phyloP scores from a whole-genome alignment of 2,329 filamentous ascomycete genomes.

The Beauveria asiatica region DNA sequence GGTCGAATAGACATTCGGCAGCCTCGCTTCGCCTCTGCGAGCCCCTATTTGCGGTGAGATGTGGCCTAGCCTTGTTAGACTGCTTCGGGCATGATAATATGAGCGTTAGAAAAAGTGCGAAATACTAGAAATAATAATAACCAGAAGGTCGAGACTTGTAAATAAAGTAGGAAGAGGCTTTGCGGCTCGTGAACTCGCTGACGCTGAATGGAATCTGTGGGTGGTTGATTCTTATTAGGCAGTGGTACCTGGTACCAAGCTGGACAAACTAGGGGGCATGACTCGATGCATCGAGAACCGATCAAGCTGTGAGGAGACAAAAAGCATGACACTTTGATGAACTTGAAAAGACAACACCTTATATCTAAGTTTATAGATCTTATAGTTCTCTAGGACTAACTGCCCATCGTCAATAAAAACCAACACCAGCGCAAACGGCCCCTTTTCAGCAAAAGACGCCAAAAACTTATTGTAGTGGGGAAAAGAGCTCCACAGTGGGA shows the following conservation, averaged over 20 bases:
- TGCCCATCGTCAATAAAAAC: no score
- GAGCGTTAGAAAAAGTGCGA: not conserved
- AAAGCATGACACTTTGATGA: no score
- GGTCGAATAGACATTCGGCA: not conserved
- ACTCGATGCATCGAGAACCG: no score
- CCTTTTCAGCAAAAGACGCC: not conserved
- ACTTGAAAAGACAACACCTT: no score
- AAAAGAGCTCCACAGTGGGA: constrained; percentile 14
- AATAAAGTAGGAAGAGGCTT: not conserved
- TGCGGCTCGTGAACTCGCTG: not conserved
- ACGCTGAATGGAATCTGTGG: not conserved
- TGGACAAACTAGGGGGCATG: not conserved
- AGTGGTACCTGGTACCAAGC: no score
- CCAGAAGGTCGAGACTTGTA: not conserved
- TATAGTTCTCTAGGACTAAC: no score
- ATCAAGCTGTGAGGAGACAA: no score
- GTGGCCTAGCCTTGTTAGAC: not conserved
- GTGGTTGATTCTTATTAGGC: no score
- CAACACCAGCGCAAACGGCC: not conserved
- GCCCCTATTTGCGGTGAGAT: not conserved
- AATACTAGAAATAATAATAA: not conserved
- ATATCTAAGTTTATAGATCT: no score
- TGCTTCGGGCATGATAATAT: not conserved
- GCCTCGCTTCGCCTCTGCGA: not conserved
- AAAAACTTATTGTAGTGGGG: not conserved